These are phyloP conservation scores for Boletus edulis DNA, from an alignment of 768 basidiomycete genomes.

Conservation along the genomic window DNA sequence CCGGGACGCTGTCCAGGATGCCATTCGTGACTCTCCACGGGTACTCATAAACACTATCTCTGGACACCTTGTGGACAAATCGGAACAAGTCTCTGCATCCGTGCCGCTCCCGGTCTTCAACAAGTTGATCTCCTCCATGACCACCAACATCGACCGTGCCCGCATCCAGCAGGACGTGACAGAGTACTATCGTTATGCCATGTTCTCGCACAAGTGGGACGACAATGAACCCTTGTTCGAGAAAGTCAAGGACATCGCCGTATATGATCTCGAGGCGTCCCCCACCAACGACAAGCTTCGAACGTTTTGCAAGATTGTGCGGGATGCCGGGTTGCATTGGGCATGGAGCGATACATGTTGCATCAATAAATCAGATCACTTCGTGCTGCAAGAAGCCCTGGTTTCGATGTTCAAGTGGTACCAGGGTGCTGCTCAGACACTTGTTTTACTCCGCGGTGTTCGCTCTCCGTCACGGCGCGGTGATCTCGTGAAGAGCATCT, in stretches of 20 bases:
- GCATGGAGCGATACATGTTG: not conserved
- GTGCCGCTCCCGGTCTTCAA: not conserved
- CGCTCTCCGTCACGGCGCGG: not conserved
- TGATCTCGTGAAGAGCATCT: not conserved
- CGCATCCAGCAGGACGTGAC: not conserved
- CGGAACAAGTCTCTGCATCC: not conserved
- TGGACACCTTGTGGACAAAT: not conserved
- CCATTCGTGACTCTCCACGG: not conserved
- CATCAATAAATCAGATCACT: not conserved
- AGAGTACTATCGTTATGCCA: not conserved
- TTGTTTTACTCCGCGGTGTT: not conserved
- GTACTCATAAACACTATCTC: not conserved
- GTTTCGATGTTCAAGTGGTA: not conserved
- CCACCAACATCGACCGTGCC: not conserved
- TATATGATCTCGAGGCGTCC: not conserved
- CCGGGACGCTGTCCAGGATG: not conserved
- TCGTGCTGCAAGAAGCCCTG: not conserved
- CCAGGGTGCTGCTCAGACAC: not conserved
- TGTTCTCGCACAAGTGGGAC: slow-evolving; percentile 1
- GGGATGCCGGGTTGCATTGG: not conserved
- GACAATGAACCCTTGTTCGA: not conserved
- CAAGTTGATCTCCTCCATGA: not conserved
- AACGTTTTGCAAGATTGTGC: not conserved
- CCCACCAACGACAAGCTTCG: not conserved
- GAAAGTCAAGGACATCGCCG: not conserved